Base-by-base conservation (phyloP, 148 eudicot species). In the Fagopyrum homotropicum region DNA sequence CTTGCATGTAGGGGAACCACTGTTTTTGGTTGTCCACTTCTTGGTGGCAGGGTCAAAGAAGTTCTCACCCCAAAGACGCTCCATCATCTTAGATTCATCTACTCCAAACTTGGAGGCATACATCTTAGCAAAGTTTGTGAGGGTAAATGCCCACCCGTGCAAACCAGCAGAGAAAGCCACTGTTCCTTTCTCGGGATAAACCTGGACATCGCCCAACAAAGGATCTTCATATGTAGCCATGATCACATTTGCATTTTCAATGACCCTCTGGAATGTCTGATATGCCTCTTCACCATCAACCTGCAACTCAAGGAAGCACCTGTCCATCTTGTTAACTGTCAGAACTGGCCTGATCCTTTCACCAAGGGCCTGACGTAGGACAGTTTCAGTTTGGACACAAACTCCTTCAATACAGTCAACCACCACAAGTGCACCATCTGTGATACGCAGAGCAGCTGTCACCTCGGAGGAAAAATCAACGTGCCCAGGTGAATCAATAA, bases 171-270 rank as follows among this genome's bases (percentile, higher is more conserved):
- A 90, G 82, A 90, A 90, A 70, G 96, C 96, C 70, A 90, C 96
- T 9, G 96, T 90, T 60, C 96, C 96, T 75, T 90, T 90, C 85
- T 90, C 96, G 26, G 96, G 96, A 73, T 90, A 90, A 63, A 90
- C 96, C 84, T 83, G 87, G 68, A 82, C 86, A 77, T 90, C 96
- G 45, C 96, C 96, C 9, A 90, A 85, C 75, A 88, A 86, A 14
- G 92, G 90, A 71, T 90, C 96, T 76, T 90, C 95, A 51, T 90
- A 90, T 14, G 95, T 90, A 61, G 95, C 95, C 95, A 90, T 88
- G 74, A 90, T 90, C 52, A 90, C 94, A 75, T 90, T 90, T 2
- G 94, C 94, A 74, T 90, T 90, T 74, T 90, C 94, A 81, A 90
- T 88, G 43, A 90, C 95, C 77, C 91, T 86, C 48, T 82, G 87